phyloP scores from a whole-genome alignment of 139 green algal genomes.

The Volvox africanus region DNA sequence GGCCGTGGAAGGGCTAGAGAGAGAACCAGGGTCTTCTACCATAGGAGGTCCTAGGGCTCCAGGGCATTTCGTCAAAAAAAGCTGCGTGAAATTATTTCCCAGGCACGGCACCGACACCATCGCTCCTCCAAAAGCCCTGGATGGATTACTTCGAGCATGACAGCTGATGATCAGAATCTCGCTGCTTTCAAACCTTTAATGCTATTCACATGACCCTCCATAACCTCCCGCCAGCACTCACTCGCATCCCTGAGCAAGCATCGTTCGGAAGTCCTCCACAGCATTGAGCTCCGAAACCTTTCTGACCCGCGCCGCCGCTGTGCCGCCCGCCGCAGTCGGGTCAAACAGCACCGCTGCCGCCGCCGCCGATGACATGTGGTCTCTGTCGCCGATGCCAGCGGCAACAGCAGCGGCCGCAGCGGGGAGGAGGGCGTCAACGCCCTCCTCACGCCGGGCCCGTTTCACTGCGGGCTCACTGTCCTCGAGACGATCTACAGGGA shows the following conservation, averaged over 20 bases:
- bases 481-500: neutral
- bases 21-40: too few relatives aligned
- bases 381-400: neutral
- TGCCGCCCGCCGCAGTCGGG: neutral
- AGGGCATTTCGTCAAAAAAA: too few relatives aligned
- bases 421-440: neutral
- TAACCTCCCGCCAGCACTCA: neutral
- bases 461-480: neutral
- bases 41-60: too few relatives aligned
- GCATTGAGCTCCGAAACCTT: neutral
- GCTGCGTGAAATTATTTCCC: too few relatives aligned
- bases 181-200: too few relatives aligned
- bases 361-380: neutral
- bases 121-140: too few relatives aligned
- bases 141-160: too few relatives aligned
- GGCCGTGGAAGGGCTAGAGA: too few relatives aligned
- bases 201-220: too few relatives aligned
- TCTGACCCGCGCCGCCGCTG: neutral
- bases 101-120: too few relatives aligned
- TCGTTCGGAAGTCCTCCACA: conserved; percentile 28
- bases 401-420: neutral
- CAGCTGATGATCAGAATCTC: too few relatives aligned
- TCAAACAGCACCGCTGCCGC: conserved; percentile 5
- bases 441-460: neutral
- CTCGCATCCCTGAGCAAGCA: conserved; percentile 22